Base-by-base conservation (phyloP, 306 rosid species). In the Nissolia schottii region DNA sequence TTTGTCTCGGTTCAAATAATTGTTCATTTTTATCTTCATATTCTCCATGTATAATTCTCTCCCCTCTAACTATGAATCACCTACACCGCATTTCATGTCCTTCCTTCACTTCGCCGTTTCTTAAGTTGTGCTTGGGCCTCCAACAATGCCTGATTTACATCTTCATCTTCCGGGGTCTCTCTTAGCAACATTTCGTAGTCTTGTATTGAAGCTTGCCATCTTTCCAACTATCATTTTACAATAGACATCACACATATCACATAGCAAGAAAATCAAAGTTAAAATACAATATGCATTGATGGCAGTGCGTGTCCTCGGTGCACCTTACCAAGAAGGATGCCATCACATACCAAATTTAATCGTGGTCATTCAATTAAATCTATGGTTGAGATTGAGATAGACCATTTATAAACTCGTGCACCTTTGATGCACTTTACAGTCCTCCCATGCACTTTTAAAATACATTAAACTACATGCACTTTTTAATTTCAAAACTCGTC, bases 131-230 rank as follows among this genome's bases (percentile, higher is more conserved):
- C 29, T 25, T 69, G 86, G 4, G 78, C 94, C 61, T 87, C 87
- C 65, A 76, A 38, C 48, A 93, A 80, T 29, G 83, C 89, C 2
- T 24, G 70, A 3, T 14, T 77, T 11, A 91, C 73, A 64, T 86
- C 88, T 76, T 81, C 87, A 7, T 91, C 86, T 12, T 31, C 87
- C 0, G 90, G 92, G 22, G 77, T 86, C 76, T 82, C 83, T 77
- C 34, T 45, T 7, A 79, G 16, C 83, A 93, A 79, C 13, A 86
- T 67, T 72, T 93, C 86, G 7, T 91, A 93, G 80, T 93, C 98
- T 71, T 73, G 75, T 49, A 87, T 59, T 18, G 97, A 83, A 68
- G 92, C 85, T 75, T 87, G 88, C 97, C 92, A 93, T 75, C 77
- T 89, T 79, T 58, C 82, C 87, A 93, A 76, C 98, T 93, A 59